phyloP scores from a whole-genome alignment of 768 basidiomycete genomes.

The Collybia sp. region DNA sequence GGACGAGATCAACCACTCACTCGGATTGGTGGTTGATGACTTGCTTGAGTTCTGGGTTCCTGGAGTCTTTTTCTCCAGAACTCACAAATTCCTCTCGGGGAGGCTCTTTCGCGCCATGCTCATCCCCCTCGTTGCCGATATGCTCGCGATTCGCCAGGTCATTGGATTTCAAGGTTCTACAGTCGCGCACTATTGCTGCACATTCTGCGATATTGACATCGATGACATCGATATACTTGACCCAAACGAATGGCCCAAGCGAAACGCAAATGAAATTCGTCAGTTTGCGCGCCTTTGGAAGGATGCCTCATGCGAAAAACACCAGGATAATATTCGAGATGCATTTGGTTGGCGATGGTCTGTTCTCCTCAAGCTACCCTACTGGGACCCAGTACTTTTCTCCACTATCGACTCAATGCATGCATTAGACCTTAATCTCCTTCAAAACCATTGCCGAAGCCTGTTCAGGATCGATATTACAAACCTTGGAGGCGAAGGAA shows the following conservation, averaged over 20 bases:
- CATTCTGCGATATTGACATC: conserved; percentile 3
- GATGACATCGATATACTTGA: conserved; percentile 8
- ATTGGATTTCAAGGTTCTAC: neutral
- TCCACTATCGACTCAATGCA: conserved; percentile 24
- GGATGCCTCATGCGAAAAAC: conserved; percentile 9
- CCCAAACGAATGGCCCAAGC: neutral
- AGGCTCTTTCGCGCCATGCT: conserved; percentile 17
- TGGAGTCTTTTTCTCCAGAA: conserved; percentile 22
- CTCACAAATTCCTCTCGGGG: conserved; percentile 14
- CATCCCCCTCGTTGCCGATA: neutral
- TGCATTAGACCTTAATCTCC: conserved; percentile 13
- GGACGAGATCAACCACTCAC: conserved; percentile 27
- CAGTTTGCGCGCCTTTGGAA: conserved; percentile 12
- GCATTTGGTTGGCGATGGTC: conserved; percentile 23
- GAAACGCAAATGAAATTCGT: neutral
- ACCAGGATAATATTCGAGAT: conserved; percentile 12
- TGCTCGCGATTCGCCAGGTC: conserved; percentile 5
- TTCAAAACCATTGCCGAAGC: conserved; percentile 9
- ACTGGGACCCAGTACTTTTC: conserved; percentile 20
- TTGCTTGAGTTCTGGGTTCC: conserved; percentile 24
- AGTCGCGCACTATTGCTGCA: conserved; percentile 6
- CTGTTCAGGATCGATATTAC: conserved; percentile 18
- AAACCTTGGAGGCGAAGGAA: conserved; percentile 13
- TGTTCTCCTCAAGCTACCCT: conserved; percentile 17
- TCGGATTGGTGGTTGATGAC: conserved; percentile 28